Evolutionary conservation across 148 eudicot species (phyloP).

Genomic region (Spergularia marina): DNA sequence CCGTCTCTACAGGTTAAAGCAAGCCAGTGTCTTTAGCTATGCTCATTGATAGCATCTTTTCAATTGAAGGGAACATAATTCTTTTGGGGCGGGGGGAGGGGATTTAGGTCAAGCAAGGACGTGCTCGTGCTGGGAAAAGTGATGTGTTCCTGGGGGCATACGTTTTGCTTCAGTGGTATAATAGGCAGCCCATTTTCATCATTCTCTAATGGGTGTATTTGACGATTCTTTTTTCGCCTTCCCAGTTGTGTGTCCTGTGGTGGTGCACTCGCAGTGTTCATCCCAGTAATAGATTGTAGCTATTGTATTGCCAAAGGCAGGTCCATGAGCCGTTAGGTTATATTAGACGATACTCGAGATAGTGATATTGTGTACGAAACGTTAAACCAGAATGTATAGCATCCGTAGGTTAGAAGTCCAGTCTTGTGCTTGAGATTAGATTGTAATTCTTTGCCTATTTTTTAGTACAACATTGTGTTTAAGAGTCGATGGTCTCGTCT

Average conservation of each 20-base stretch:
- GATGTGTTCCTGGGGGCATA: neutral
- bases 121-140: neutral
- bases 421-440: constrained; percentile 6
- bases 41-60: no score
- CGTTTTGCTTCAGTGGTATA: neutral
- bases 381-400: constrained; percentile 24
- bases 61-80: neutral
- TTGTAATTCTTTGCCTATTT: neutral
- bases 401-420: constrained; percentile 10
- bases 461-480: neutral
- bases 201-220: neutral
- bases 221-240: neutral
- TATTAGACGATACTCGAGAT: constrained; percentile 20
- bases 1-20: neutral
- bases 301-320: constrained; percentile 12
- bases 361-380: constrained; percentile 18
- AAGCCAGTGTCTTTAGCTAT: neutral
- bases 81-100: neutral
- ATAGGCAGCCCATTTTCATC: neutral
- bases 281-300: constrained; percentile 23
- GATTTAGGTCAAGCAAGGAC: no score
- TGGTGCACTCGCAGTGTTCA: constrained; percentile 10
- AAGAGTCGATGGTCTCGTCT: no score
- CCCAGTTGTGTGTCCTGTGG: constrained; percentile 14
- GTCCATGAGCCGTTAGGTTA: constrained; percentile 15